phyloP scores from a whole-genome alignment of 1,139 yeast species.

The Yamadazyma trypodendri region DNA sequence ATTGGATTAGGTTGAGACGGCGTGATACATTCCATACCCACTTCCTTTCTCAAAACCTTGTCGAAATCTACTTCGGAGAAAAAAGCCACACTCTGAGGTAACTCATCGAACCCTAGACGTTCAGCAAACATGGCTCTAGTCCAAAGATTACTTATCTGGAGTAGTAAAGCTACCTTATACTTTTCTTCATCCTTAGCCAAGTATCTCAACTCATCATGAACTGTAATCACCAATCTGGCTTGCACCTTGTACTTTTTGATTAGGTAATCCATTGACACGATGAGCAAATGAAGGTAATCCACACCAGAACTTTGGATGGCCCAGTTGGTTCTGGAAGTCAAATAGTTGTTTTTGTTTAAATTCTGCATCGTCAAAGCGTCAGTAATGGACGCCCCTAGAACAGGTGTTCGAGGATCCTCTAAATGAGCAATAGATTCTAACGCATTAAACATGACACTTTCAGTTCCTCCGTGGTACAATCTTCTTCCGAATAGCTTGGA shows the following conservation, averaged over 20 bases:
- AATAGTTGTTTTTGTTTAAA: slow-evolving; percentile 62
- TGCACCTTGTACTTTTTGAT: slow-evolving; percentile 62
- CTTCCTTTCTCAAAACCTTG: slow-evolving; percentile 84
- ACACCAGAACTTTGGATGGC: slow-evolving; percentile 98
- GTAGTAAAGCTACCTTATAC: slow-evolving; percentile 73
- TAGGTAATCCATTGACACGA: slow-evolving; percentile 87
- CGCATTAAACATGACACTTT: slow-evolving; percentile 85
- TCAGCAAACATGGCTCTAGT: slow-evolving; percentile 95
- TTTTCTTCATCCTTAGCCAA: slow-evolving; percentile 71
- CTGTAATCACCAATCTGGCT: slow-evolving; percentile 82
- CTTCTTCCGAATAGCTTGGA: slow-evolving; percentile 30
- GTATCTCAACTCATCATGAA: slow-evolving; percentile 93
- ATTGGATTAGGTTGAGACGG: slow-evolving; percentile 79
- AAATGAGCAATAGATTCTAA: slow-evolving; percentile 85
- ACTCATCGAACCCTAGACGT: slow-evolving; percentile 81
- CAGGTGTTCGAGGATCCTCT: slow-evolving; percentile 85
- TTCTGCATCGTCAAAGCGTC: slow-evolving; percentile 71
- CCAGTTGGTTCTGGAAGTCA: slow-evolving; percentile 96
- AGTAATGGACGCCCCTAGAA: slow-evolving; percentile 90
- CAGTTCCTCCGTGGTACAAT: slow-evolving; percentile 89
- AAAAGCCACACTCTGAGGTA: slow-evolving; percentile 95
- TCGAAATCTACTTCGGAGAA: slow-evolving; percentile 94
- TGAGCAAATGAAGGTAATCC: slow-evolving; percentile 82
- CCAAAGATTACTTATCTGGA: slow-evolving; percentile 92
- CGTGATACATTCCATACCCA: slow-evolving; percentile 81